phyloP scores from a whole-genome alignment of 352 stramenopile species.

The Salisapilia sapeloensis region DNA sequence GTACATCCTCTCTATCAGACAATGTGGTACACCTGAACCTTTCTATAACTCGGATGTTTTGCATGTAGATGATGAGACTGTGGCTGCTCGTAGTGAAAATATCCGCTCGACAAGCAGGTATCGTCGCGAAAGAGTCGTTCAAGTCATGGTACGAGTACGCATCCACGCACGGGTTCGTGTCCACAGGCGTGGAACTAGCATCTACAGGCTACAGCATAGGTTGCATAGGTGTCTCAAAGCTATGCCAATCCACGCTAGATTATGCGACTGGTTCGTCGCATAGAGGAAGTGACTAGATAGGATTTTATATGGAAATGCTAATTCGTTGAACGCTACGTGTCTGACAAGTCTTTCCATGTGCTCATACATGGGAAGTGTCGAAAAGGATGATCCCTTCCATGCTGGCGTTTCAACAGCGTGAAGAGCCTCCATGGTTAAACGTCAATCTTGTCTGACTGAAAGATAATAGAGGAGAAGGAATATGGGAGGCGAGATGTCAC shows the following conservation, averaged over 20 bases:
- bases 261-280: no score
- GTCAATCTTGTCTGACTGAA: no score
- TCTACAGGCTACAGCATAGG: conserved; percentile 45
- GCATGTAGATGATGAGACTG: conserved; percentile 49
- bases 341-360: no score
- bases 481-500: conserved; percentile 42
- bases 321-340: no score
- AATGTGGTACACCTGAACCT: background rate
- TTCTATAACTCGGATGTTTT: conserved; percentile 3
- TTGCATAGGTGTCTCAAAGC: conserved; percentile 32
- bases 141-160: conserved; percentile 60
- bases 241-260: conserved; percentile 28
- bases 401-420: no score
- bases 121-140: conserved; percentile 48
- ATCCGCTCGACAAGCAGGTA: conserved; percentile 37
- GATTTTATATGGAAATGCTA: no score
- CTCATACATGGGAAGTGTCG: no score
- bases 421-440: no score
- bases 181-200: conserved; percentile 47
- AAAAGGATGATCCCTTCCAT: no score
- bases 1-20: conserved; percentile 5
- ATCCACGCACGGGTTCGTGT: conserved; percentile 35
- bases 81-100: conserved; percentile 69
- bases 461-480: no score
- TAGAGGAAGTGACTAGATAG: no score